These are phyloP conservation scores for Neonectria magnoliae DNA, from an alignment of 2,329 filamentous ascomycete species.

Conservation along the genomic window DNA sequence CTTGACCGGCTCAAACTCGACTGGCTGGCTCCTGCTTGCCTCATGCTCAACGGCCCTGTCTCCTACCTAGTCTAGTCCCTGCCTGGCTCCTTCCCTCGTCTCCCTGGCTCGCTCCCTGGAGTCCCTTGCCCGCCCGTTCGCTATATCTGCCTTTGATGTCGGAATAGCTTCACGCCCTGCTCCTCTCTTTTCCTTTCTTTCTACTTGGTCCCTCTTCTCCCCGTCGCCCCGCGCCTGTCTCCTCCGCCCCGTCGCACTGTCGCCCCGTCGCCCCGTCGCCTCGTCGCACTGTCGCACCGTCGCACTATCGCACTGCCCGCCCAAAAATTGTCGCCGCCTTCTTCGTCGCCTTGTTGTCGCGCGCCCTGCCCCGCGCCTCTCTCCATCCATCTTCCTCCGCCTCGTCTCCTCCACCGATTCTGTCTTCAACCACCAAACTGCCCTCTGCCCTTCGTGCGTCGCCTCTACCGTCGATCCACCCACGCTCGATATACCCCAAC, in stretches of 20 bases:
- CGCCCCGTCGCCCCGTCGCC: background rate
- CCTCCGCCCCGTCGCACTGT: conserved; percentile 16
- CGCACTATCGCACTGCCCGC: conserved; percentile 17
- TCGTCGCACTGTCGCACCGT: conserved; percentile 24
- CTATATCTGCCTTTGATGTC: conserved; percentile 40
- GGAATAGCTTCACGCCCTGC: conserved; percentile 43
- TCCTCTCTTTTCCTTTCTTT: conserved; percentile 24
- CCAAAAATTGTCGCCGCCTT: background rate
- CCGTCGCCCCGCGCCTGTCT: conserved; percentile 24
- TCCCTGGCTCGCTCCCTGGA: conserved; percentile 5
- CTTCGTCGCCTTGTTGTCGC: background rate
- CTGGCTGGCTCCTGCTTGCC: background rate
- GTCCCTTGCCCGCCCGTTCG: conserved; percentile 33
- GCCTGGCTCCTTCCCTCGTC: conserved; percentile 2
- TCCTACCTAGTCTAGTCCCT: background rate
- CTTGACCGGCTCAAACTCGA: background rate
- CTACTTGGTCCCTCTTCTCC: conserved; percentile 18
- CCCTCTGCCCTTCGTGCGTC: background rate
- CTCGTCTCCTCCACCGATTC: conserved; percentile 13
- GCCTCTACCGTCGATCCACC: conserved; percentile 11
- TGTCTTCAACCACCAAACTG: conserved; percentile 5
- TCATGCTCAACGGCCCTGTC: background rate
- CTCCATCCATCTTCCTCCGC: conserved; percentile 19
- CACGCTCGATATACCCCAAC: conserved; percentile 1
- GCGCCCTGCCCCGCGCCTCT: conserved; percentile 19